Conservation (phyloP, 2,329 filamentous ascomycete genomes). For the Knoxdaviesia capensis region DNA sequence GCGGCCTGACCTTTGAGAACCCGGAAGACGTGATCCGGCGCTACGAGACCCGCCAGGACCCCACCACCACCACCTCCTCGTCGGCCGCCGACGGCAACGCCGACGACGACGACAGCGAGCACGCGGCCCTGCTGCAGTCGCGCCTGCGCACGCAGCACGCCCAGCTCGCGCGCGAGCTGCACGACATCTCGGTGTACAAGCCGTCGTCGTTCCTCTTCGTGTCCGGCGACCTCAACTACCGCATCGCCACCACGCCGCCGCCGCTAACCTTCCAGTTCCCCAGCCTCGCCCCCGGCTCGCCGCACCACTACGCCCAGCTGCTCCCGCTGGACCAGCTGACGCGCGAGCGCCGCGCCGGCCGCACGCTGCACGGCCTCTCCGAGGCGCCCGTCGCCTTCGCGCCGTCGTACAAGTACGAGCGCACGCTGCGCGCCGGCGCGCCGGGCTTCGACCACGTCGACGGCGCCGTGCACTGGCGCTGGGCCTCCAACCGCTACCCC, state of each 20-base stretch:
- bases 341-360: slow-evolving; percentile 44
- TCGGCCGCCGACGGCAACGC: background rate
- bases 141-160: slow-evolving; percentile 4
- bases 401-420: slow-evolving; percentile 81
- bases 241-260: slow-evolving; percentile 51
- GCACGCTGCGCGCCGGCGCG: slow-evolving; percentile 16
- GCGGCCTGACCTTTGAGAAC: slow-evolving; percentile 55
- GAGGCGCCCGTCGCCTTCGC: slow-evolving; percentile 64
- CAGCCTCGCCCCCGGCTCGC: slow-evolving; percentile 32
- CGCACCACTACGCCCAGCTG: slow-evolving; percentile 44
- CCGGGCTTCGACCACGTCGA: slow-evolving; percentile 5
- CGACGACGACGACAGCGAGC: slow-evolving; percentile 10
- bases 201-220: slow-evolving; percentile 64
- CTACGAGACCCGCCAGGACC: background rate
- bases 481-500: slow-evolving; percentile 69
- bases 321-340: slow-evolving; percentile 62
- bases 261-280: slow-evolving; percentile 40
- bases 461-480: slow-evolving; percentile 38
- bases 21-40: slow-evolving; percentile 18
- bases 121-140: slow-evolving; percentile 17
- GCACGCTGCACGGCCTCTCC: slow-evolving; percentile 56
- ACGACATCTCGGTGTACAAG: slow-evolving; percentile 49
- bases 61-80: background rate
- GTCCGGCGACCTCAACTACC: slow-evolving; percentile 87
- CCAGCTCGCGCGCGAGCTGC: slow-evolving; percentile 12